Conservation (phyloP, 441 rosid species). For the Omphalea diandra region DNA sequence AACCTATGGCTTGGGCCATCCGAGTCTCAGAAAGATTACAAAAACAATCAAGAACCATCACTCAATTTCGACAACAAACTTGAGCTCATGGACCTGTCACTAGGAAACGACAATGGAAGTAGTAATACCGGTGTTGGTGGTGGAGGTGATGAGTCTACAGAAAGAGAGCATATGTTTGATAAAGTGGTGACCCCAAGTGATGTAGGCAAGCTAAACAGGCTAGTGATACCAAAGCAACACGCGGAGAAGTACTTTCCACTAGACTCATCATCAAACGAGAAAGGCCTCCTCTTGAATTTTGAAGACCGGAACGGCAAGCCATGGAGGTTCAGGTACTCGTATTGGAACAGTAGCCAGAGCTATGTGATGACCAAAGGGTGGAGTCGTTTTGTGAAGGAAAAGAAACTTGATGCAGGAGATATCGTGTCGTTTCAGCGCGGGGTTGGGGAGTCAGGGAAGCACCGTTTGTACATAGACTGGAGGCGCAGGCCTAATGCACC, state of each 20-base stretch:
- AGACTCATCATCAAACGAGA: conserved; percentile 67
- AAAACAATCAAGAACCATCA: conserved; percentile 21
- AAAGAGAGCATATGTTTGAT: conserved; percentile 40
- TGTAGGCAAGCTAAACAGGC: conserved; percentile 91
- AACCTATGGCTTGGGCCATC: conserved; percentile 30
- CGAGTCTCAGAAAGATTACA: conserved; percentile 29
- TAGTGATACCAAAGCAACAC: conserved; percentile 93
- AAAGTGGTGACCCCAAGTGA: conserved; percentile 52
- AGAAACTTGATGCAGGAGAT: conserved; percentile 93
- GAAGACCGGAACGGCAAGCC: conserved; percentile 86
- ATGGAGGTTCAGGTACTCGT: conserved; percentile 93
- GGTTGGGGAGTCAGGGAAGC: conserved; percentile 55
- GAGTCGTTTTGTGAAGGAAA: conserved; percentile 98
- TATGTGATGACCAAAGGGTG: conserved; percentile 99
- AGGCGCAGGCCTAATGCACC: conserved; percentile 67
- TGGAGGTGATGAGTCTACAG: conserved; percentile 23
- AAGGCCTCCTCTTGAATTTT: conserved; percentile 81
- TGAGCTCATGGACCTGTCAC: conserved; percentile 58
- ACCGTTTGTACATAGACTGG: conserved; percentile 81
- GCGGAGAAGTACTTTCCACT: conserved; percentile 94
- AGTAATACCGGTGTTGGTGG: conserved; percentile 20
- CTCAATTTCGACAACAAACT: conserved; percentile 30
- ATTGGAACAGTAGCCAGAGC: conserved; percentile 98
- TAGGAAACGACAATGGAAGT: conserved; percentile 39
- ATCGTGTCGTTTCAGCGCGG: conserved; percentile 88